Evolutionary conservation across 176 grass and related monocot genomes (phyloP), one percentile per base, ranked within the genome.

Genomic region (Oryza meyeriana): DNA sequence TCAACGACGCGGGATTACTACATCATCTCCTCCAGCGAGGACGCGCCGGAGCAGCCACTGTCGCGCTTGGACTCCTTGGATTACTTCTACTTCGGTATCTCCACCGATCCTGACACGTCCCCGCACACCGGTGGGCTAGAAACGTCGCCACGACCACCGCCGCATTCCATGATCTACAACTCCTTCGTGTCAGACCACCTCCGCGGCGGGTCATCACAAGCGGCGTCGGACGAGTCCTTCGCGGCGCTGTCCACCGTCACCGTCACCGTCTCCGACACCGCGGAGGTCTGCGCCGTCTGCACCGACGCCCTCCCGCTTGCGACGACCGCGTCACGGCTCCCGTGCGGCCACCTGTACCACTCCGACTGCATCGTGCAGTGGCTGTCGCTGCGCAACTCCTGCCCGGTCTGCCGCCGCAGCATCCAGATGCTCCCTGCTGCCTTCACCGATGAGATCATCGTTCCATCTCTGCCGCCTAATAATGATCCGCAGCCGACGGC

Each of bases 351-450:
- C 18, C 5, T 52, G 12, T 52, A 52, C 48, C 48, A 52, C 48
- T 1, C 16, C 48, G 17, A 52, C 48, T 52, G 48, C 48, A 52
- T 52, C 48, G 48, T 7, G 48, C 48, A 20, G 48, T 52, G 48
- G 48, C 48, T 52, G 48, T 52, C 18, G 48, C 48, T 52, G 34
- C 58, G n/a, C 6, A 85, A 85, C 25, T 77, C 66, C 4, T 89
- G 87, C 50, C 82, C 79, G 58, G 32, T 86, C 34, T 89, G 87
- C 83, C 75, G 48, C 48, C 18, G 48, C 48, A 22, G 48, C 16
- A 6, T 52, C 18, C 17, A 17, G 18, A 52, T 45, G 42, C 3
- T 16, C 13, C 13, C 13, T 1, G 40, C 40, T 12, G 11, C 40
- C 40, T 42, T 2, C 40, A 42, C 10, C 45, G 18, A 0, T 0